Base-by-base conservation (phyloP, 2,329 filamentous ascomycete genomes). In the Dactylellina parvicollis region DNA sequence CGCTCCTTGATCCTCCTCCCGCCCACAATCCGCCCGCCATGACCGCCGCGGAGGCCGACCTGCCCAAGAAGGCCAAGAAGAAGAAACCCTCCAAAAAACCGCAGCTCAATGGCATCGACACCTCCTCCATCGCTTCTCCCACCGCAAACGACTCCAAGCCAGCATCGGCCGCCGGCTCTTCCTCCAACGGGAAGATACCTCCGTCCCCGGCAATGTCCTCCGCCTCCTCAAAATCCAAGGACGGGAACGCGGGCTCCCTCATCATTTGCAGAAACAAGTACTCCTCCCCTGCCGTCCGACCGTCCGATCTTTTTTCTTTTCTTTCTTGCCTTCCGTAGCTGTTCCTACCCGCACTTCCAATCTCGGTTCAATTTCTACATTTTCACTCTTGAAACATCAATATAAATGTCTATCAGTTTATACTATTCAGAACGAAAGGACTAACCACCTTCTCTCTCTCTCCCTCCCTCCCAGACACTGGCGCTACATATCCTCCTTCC, bases 401-500 rank as follows among this genome's bases (percentile, higher is more conserved):
- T 26, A 26, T 12, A 30, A 30, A 56, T 14, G 26, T 24, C 32
- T 40, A 2, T 14, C 24, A 28, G 14, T 50, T 28, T 28, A 50
- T 30, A 36, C 22, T 8, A 16, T n/a, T 14, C 32, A 54, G 32
- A 54, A 22, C 8, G 16, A 34, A 36, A 14, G 4, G n/a, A 38
- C 49, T 38, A 36, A 54, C 30, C 12, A 38, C 12, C 34, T 3
- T 38, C 34, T 5, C 12, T 32, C 12, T 32, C 34, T 38, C 34
- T 5, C 12, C 12, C 12, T 32, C 34, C 12, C 16, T 32, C 16
- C 24, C 38, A 94, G 91, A 80, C 90, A 94, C 82, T 94, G 91
- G 91, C 86, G 88, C 75, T 92, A 92, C 80, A 92, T 95, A 70
- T 92, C 90, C 20, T 90, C 89, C 26, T 95, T 91, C 78, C 89